phyloP scores from a whole-genome alignment of 768 basidiomycete species.

The Boletus insuetus region DNA sequence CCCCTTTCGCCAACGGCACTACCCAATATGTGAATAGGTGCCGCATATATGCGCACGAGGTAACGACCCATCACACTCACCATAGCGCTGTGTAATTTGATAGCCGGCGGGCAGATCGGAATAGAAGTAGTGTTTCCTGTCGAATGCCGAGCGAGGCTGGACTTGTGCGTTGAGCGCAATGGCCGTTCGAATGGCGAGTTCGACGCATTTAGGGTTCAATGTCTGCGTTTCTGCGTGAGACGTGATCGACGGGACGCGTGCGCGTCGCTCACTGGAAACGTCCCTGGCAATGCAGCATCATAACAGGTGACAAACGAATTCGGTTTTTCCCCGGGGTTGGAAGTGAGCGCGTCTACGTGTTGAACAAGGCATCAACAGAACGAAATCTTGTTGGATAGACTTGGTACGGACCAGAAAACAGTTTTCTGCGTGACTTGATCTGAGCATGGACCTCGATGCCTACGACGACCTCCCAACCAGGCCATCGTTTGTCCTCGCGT shows the following conservation, averaged over 20 bases:
- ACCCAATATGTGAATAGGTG: not conserved
- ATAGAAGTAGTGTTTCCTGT: constrained; percentile 98
- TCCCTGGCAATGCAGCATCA: constrained; percentile 93
- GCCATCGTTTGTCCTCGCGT: constrained; percentile 50
- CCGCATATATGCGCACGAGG: not conserved
- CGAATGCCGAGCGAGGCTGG: constrained; percentile 76
- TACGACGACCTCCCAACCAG: constrained; percentile 86
- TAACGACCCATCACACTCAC: constrained; percentile 37
- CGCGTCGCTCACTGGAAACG: constrained; percentile 68
- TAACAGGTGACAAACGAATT: constrained; percentile 75
- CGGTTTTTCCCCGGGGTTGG: constrained; percentile 48
- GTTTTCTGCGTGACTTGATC: constrained; percentile 80
- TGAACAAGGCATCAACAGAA: not conserved
- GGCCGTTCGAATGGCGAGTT: constrained; percentile 78
- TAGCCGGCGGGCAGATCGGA: constrained; percentile 91
- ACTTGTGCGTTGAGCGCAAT: constrained; percentile 69
- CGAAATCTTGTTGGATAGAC: not conserved
- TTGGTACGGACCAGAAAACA: constrained; percentile 69
- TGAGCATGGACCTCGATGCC: constrained; percentile 97
- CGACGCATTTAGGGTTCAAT: constrained; percentile 67
- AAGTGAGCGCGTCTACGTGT: constrained; percentile 38
- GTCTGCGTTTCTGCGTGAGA: constrained; percentile 4
- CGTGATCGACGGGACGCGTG: not conserved
- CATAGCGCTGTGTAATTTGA: constrained; percentile 96
- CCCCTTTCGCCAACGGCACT: constrained; percentile 81